A percentile compares a stretch with the other conserved stretches of the same genome.
phyloP scores from a whole-genome alignment of 495 filamentous ascomycete species.

The Cryomyces antarcticus region DNA sequence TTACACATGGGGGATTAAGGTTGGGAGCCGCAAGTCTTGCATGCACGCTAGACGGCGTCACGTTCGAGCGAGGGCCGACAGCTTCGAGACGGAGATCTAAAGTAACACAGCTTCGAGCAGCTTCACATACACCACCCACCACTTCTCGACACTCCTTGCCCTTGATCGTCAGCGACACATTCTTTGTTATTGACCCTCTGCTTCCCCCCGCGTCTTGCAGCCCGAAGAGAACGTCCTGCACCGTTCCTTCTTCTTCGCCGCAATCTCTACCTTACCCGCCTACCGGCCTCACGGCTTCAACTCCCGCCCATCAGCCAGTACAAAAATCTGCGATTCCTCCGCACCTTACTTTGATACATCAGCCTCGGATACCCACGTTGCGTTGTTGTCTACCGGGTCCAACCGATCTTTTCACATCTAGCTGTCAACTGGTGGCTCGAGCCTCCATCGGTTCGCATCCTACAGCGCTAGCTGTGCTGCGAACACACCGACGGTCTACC shows the following conservation, averaged over 20 bases:
- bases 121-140: no score
- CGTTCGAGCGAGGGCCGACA: no score
- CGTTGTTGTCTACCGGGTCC: background rate
- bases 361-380: background rate
- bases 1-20: no score
- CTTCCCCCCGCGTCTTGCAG: background rate
- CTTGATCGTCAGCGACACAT: no score
- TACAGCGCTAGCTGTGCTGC: background rate
- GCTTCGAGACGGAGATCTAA: no score
- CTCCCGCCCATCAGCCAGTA: background rate
- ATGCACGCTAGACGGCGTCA: no score
- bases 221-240: background rate
- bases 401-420: no score
- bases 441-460: background rate
- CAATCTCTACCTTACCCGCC: background rate
- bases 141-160: no score
- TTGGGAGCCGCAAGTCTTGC: no score
- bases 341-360: background rate
- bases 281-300: background rate
- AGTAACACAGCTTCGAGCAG: no score
- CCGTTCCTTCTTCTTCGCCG: background rate
- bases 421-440: background rate
- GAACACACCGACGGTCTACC: background rate
- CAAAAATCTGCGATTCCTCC: background rate
- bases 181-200: background rate